Base-by-base conservation (phyloP, 495 filamentous ascomycete species). In the Hypoxylon intermedium region DNA sequence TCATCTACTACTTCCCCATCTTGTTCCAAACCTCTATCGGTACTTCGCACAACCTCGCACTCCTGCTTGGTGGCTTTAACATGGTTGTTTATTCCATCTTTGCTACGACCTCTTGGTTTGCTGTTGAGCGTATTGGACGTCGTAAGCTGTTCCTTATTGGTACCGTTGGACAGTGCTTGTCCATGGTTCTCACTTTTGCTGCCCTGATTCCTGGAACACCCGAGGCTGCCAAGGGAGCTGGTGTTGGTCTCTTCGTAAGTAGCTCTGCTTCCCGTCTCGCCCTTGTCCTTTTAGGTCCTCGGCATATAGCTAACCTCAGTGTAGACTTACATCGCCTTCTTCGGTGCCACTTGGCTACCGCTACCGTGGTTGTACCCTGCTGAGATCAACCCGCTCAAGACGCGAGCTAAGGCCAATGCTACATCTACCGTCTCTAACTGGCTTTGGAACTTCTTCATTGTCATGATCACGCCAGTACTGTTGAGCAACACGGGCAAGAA, bases 1-100 rank as follows among this genome's bases (percentile, higher is more conserved):
- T 90, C 62, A 93, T 92, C 67, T 94, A 94, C 79, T 93, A 89
- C 74, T 88, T 89, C 58, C 88, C 89, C 0, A 82, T 92, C 34
- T 81, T 94, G 0, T 91, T 93, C 74, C 70, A 91, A 73, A 69
- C 79, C 9, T 86, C 84, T 15, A 84, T 93, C 60, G 70, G 67
- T 0, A 65, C 67, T 5, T 45, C 65, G 16, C 80, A 86, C 58
- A 81, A 82, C 49, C 79, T 92, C 60, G 80, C 85, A 11, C 71
- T 93, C 9, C 76, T 93, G 11, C 75, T 93, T 5, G 90, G 89
- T 30, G 90, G 90, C 67, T 82, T 92, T 33, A 92, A 91, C 76
- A 87, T 90, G 79, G 81, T 91, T 18, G 85, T 92, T 24, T 93
- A 95, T 68, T 78, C 87, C 11, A 83, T 92, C 55, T 91, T 89